These are phyloP conservation scores for Colletotrichum tabaci DNA, from an alignment of 2,329 filamentous ascomycete species.

Conservation along the genomic window DNA sequence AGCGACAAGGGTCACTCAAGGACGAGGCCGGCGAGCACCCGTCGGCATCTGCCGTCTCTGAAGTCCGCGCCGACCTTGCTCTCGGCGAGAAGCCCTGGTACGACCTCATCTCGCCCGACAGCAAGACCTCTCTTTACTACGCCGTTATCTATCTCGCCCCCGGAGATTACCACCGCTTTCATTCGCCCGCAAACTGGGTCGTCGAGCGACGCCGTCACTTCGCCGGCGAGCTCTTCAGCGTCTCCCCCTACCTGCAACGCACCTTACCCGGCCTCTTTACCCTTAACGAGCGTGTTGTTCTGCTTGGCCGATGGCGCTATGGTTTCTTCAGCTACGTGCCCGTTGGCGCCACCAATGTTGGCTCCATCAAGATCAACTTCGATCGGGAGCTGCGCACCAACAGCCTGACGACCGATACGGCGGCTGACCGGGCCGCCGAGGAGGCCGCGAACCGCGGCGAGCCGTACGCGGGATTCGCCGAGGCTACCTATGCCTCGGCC, in stretches of 20 bases:
- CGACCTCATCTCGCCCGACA: slow-evolving; percentile 72
- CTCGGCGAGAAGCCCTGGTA: slow-evolving; percentile 81
- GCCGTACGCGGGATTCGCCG: slow-evolving; percentile 89
- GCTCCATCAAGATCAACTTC: slow-evolving; percentile 97
- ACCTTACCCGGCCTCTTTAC: slow-evolving; percentile 96
- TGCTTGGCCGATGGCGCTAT: slow-evolving; percentile 94
- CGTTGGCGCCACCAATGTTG: slow-evolving; percentile 97
- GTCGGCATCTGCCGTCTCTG: slow-evolving; percentile 80
- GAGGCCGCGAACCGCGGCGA: slow-evolving; percentile 83
- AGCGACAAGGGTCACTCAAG: slow-evolving; percentile 66
- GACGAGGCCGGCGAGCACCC: slow-evolving; percentile 80
- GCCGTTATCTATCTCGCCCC: slow-evolving; percentile 96
- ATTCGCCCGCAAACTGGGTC: slow-evolving; percentile 95
- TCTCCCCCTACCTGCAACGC: slow-evolving; percentile 94
- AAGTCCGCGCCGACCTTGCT: slow-evolving; percentile 88
- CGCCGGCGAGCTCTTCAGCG: slow-evolving; percentile 94
- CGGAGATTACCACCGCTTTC: slow-evolving; percentile 98
- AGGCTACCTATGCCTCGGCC: slow-evolving; percentile 88
- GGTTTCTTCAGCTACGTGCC: slow-evolving; percentile 98
- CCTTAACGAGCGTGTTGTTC: slow-evolving; percentile 93
- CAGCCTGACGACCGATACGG: slow-evolving; percentile 91
- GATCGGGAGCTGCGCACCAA: slow-evolving; percentile 95
- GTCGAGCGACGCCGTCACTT: slow-evolving; percentile 97
- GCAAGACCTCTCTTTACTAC: slow-evolving; percentile 87
- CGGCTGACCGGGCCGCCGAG: slow-evolving; percentile 87